These are phyloP conservation scores for Ilex aquifolium DNA, from an alignment of 257 asterid genomes.

Conservation along the genomic window DNA sequence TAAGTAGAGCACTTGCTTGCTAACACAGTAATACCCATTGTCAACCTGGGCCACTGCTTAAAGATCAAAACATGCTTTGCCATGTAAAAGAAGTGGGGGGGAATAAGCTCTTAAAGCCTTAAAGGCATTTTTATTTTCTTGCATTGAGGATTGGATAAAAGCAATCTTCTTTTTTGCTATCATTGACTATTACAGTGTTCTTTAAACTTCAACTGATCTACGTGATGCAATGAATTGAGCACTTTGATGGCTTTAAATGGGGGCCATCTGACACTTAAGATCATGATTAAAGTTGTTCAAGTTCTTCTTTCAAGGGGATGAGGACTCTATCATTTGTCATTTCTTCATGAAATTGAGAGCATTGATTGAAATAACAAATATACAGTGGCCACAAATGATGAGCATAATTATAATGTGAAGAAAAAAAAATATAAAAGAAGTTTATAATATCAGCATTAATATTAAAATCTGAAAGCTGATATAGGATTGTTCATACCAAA, in stretches of 20 bases:
- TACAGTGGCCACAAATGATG: slow-evolving; percentile 12
- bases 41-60: slow-evolving; percentile 33
- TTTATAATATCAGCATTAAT: too few relatives aligned
- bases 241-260: slow-evolving; percentile 19
- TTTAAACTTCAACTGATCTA: slow-evolving; percentile 6
- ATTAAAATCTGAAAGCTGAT: not conserved
- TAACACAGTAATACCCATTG: not conserved
- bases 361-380: slow-evolving; percentile 16
- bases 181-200: slow-evolving; percentile 66
- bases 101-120: not conserved
- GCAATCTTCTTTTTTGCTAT: slow-evolving; percentile 29
- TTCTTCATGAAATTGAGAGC: slow-evolving; percentile 37
- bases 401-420: too few relatives aligned
- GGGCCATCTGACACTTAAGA: slow-evolving; percentile 32
- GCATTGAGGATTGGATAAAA: slow-evolving; percentile 46
- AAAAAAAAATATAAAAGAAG: too few relatives aligned
- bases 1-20: too few relatives aligned
- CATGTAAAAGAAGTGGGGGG: slow-evolving; percentile 20
- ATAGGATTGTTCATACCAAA: not conserved
- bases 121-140: slow-evolving; percentile 44
- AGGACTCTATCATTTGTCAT: slow-evolving; percentile 25
- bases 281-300: slow-evolving; percentile 43
- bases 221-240: slow-evolving; percentile 18
- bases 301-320: slow-evolving; percentile 16
- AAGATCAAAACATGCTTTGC: slow-evolving; percentile 14